Evolutionary conservation across 805 yeast genomes (phyloP).

Genomic region (Wickerhamomyces subpelliculosus): DNA sequence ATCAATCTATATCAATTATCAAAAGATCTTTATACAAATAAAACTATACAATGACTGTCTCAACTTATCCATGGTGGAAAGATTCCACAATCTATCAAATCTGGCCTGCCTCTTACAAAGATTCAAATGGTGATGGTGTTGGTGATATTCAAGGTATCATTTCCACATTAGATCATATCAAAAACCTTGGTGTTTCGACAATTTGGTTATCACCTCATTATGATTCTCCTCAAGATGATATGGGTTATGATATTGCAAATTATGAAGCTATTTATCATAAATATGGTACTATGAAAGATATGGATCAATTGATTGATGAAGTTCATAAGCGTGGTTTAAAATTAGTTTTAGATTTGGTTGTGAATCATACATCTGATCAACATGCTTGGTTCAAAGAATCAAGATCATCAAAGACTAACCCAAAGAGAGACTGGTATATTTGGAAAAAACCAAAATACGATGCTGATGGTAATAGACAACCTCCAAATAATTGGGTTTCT

Average conservation of each 20-base stretch:
- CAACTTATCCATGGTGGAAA: slow-evolving; percentile 41
- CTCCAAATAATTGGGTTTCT: slow-evolving; percentile 53
- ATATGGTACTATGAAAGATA: slow-evolving; percentile 49
- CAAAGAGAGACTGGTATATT: slow-evolving; percentile 56
- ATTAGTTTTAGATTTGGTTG: slow-evolving; percentile 47
- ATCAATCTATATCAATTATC: neutral
- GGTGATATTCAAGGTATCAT: slow-evolving; percentile 53
- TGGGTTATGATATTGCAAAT: slow-evolving; percentile 57
- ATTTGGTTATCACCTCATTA: slow-evolving; percentile 55
- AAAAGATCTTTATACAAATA: neutral
- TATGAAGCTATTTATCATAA: slow-evolving; percentile 44
- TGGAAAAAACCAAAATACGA: slow-evolving; percentile 49
- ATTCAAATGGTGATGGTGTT: slow-evolving; percentile 51
- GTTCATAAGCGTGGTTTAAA: slow-evolving; percentile 44
- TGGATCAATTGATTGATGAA: slow-evolving; percentile 40
- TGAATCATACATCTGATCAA: slow-evolving; percentile 50
- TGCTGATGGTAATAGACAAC: slow-evolving; percentile 40
- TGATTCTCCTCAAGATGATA: slow-evolving; percentile 53
- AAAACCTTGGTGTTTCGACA: slow-evolving; percentile 41
- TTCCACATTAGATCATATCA: slow-evolving; percentile 43
- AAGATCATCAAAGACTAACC: slow-evolving; percentile 39
- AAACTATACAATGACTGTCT: slow-evolving; percentile 1
- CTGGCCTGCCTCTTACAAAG: slow-evolving; percentile 56
- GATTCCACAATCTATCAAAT: slow-evolving; percentile 50
- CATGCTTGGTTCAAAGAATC: slow-evolving; percentile 56